These are phyloP conservation scores for Coemansia sp. DNA, from an alignment of 192 early-diverging fungal genomes.

Conservation along the genomic window DNA sequence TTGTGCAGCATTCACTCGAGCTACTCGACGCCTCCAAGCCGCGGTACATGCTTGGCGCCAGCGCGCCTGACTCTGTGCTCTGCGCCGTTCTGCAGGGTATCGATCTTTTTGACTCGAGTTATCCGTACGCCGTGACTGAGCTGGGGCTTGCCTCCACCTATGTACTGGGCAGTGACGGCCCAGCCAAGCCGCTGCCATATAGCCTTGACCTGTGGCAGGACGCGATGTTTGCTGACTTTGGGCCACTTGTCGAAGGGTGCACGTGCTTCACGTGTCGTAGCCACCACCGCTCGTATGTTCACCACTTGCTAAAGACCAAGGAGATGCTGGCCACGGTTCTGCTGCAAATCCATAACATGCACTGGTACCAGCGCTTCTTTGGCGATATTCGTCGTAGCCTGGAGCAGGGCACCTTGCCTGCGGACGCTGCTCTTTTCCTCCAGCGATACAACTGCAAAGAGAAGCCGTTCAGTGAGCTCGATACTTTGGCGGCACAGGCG, in stretches of 20 bases:
- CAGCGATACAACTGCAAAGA: conserved; percentile 18
- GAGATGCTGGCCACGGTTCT: conserved; percentile 79
- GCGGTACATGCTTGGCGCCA: conserved; percentile 50
- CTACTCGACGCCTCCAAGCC: conserved; percentile 32
- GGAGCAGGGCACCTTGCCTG: conserved; percentile 21
- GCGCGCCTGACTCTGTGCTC: conserved; percentile 39
- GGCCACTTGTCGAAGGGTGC: conserved; percentile 62
- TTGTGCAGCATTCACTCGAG: conserved; percentile 32
- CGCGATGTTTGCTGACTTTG: conserved; percentile 58
- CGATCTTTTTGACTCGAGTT: conserved; percentile 72
- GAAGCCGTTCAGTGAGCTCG: conserved; percentile 37
- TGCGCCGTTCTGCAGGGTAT: conserved; percentile 54
- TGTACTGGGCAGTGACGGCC: conserved; percentile 24
- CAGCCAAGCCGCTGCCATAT: background rate
- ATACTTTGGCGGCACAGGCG: conserved; percentile 24
- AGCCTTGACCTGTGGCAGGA: conserved; percentile 59
- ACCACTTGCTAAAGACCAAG: conserved; percentile 68
- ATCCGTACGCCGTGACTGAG: conserved; percentile 63
- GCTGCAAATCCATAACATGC: conserved; percentile 61
- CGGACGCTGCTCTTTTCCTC: conserved; percentile 27
- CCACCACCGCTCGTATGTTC: conserved; percentile 71
- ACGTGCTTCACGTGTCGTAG: conserved; percentile 64
- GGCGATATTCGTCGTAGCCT: conserved; percentile 38
- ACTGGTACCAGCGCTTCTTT: conserved; percentile 48
- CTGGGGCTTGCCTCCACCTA: conserved; percentile 66